These are phyloP conservation scores for Hanseniaspora thailandica DNA, from an alignment of 805 yeast species.

Conservation along the genomic window DNA sequence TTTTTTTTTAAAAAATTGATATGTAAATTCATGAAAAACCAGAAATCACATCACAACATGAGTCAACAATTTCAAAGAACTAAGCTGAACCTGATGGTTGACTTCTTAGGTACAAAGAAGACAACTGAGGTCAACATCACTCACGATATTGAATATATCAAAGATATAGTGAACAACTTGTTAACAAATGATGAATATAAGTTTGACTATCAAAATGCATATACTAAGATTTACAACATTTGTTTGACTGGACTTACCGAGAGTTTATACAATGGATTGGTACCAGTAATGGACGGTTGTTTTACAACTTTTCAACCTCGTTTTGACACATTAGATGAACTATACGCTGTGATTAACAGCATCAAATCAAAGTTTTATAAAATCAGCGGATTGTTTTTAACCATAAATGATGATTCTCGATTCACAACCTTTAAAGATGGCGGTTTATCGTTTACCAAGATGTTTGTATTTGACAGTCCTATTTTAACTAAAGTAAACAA, in stretches of 20 bases:
- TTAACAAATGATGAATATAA: neutral
- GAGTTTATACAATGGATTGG: neutral
- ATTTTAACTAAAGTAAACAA: neutral
- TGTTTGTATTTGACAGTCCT: neutral
- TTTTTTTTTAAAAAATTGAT: neutral
- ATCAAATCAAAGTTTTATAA: neutral
- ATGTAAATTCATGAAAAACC: neutral
- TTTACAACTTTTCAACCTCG: neutral
- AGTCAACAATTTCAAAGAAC: neutral
- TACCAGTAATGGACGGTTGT: neutral
- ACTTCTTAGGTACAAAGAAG: neutral
- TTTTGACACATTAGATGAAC: neutral
- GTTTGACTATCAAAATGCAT: neutral
- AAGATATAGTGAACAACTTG: neutral
- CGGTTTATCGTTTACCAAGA: neutral
- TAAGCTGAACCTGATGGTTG: neutral
- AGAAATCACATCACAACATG: neutral
- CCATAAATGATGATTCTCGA: neutral
- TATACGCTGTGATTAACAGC: too few species aligned
- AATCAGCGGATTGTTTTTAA: neutral
- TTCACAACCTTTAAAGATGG: too few species aligned
- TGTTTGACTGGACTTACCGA: neutral
- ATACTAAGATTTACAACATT: slow-evolving; percentile 9
- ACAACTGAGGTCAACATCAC: neutral
- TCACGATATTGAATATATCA: neutral